Conservation (phyloP, 2,329 filamentous ascomycete genomes). For the Aspergillus aculeatus region DNA sequence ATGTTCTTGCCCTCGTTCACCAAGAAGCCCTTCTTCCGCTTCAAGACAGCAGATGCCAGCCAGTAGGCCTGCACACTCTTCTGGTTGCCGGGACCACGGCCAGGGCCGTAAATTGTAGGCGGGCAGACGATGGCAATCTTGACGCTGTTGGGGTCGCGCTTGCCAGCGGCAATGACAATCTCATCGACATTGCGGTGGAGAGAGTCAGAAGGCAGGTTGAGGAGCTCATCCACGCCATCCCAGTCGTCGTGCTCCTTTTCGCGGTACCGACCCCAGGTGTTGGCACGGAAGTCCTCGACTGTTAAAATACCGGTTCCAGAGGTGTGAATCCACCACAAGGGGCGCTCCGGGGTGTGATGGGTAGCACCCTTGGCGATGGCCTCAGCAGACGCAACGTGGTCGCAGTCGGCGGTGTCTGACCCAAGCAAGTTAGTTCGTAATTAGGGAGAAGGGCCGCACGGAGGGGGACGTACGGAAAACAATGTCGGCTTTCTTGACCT, state of each 20-base stretch:
- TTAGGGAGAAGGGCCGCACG: not conserved
- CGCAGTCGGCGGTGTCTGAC: slow-evolving; percentile 44
- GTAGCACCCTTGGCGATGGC: slow-evolving; percentile 44
- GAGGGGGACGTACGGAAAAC: slow-evolving; percentile 41
- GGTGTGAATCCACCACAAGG: slow-evolving; percentile 46
- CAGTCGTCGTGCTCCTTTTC: slow-evolving; percentile 49
- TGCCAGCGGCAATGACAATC: slow-evolving; percentile 34
- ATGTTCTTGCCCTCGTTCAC: slow-evolving; percentile 41
- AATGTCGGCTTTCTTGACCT: slow-evolving; percentile 49
- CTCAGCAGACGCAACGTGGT: slow-evolving; percentile 43
- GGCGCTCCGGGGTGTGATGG: slow-evolving; percentile 34
- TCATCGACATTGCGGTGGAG: slow-evolving; percentile 44
- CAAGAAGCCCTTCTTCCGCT: slow-evolving; percentile 39
- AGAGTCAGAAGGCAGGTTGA: slow-evolving; percentile 42
- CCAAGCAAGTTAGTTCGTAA: not conserved
- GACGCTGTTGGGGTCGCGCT: slow-evolving; percentile 27
- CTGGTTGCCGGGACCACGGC: slow-evolving; percentile 37
- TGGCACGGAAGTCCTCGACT: slow-evolving; percentile 41
- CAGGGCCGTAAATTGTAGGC: slow-evolving; percentile 43
- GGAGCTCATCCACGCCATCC: slow-evolving; percentile 43
- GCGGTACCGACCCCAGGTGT: slow-evolving; percentile 41
- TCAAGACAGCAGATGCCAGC: slow-evolving; percentile 38
- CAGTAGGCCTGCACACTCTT: slow-evolving; percentile 45
- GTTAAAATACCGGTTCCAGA: slow-evolving; percentile 46
- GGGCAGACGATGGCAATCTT: slow-evolving; percentile 43